phyloP scores from a whole-genome alignment of 805 yeast genomes.

The Helenozyma baotianmanensis region DNA sequence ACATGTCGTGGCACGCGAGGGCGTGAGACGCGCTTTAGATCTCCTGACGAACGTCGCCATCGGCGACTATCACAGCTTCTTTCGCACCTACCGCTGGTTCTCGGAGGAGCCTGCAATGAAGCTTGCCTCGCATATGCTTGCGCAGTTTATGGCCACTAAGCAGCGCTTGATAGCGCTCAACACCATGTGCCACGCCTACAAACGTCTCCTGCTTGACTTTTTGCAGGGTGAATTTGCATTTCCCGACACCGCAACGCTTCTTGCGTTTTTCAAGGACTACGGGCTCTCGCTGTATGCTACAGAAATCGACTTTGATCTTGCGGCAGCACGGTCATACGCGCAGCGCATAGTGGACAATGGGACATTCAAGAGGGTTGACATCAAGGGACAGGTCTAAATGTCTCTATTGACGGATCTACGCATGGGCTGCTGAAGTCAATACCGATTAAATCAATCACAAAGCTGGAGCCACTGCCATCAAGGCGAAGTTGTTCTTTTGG shows the following conservation, averaged over 20 bases:
- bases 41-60: conserved; percentile 5
- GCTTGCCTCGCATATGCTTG: conserved; percentile 12
- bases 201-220: conserved; percentile 7
- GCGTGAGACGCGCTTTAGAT: conserved; percentile 11
- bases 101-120: conserved; percentile 2
- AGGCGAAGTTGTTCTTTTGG: conserved; percentile 61
- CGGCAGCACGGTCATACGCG: conserved; percentile 30
- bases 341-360: conserved; percentile 30
- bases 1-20: conserved; percentile 2
- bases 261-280: conserved; percentile 17
- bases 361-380: conserved; percentile 62
- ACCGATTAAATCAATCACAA: too few species aligned
- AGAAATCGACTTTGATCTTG: conserved; percentile 27
- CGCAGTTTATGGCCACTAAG: conserved; percentile 13
- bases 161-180: conserved; percentile 13
- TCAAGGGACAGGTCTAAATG: conserved; percentile 74
- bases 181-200: conserved; percentile 16
- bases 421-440: too few species aligned
- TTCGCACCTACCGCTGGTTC: conserved; percentile 18
- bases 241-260: neutral
- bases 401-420: too few species aligned
- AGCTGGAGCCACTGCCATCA: conserved; percentile 67
- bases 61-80: conserved; percentile 30
- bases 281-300: conserved; percentile 29
- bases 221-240: conserved; percentile 7